Base-by-base conservation (phyloP, 352 stramenopile genomes). In the Halophytophthora polymorphica region DNA sequence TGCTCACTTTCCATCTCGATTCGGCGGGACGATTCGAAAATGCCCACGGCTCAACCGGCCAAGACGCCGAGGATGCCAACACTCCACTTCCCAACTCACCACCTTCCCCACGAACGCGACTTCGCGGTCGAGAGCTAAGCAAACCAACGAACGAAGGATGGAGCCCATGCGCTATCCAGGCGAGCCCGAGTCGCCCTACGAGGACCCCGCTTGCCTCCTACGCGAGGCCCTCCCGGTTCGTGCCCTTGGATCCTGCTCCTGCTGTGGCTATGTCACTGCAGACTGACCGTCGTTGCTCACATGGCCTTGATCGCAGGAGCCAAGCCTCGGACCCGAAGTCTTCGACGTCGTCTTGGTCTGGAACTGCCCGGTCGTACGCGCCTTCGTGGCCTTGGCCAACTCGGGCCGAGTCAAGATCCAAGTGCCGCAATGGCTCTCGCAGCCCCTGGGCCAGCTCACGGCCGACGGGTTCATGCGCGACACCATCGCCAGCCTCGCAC, bases 331-430 rank as follows among this genome's bases (percentile, higher is more conserved):
- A 19, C 51, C 47, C 11, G 48, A 40, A 28, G 21, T 56, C 8
- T 67, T 59, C 37, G 59, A 53, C 13, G 44, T 63, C 11, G 54
- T 53, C 13, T 28, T 67, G 44, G 22, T 25, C 17, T 70, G 61
- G 61, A 41, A 63, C 33, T 1, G 31, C 41, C 54, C 63, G 33
- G 53, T 34, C 34, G 43, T 70, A 10, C 33, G 41, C 19, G 49
- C 41, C 11, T 66, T 70, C 28, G 48, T 67, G 8, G 28, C 46
- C 19, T 43, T 62, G 33, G 56, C 45, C 41, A 70, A 70, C 28
- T 49, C 28, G 15, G 18, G 45, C 6, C 13, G 29, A 15, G 22
- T 38, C 33, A 38, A 48, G 8, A 23, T n/a, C 11, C 14, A 55
- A 33, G 40, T 28, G 6, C 56, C 52, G 2, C 17, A 53, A 42